These are phyloP conservation scores for Entophlyctis luteolus DNA, from an alignment of 192 early-diverging fungal genomes.

Conservation along the genomic window DNA sequence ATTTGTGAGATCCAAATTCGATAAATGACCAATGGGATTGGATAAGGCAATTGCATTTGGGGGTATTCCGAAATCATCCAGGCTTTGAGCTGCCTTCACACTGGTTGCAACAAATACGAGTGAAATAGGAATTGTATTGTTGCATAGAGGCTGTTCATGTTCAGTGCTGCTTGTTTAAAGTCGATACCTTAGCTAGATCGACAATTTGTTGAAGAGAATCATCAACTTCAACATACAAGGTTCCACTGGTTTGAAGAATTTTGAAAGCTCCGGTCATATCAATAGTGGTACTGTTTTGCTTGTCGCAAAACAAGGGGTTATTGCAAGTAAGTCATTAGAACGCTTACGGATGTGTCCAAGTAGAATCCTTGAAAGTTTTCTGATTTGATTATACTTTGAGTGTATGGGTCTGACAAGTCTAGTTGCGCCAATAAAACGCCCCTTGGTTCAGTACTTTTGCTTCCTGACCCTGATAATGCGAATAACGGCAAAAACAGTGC, in stretches of 20 bases:
- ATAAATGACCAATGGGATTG: not conserved
- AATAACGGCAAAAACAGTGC: not conserved
- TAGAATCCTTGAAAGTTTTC: constrained; percentile 15
- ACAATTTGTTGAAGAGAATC: not conserved
- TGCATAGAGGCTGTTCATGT: constrained; percentile 2
- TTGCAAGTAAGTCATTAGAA: not conserved
- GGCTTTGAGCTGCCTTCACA: not conserved
- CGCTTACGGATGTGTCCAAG: not conserved
- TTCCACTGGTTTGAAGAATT: not conserved
- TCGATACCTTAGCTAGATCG: constrained; percentile 7
- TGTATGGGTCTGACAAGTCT: not conserved
- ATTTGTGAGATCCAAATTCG: not conserved
- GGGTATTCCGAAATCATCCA: not conserved
- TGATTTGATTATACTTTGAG: not conserved
- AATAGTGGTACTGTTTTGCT: not conserved
- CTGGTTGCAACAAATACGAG: constrained; percentile 8
- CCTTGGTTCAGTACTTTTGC: not conserved
- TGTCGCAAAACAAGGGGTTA: not conserved
- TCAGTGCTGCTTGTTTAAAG: not conserved
- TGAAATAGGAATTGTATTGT: not conserved
- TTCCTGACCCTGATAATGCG: constrained; percentile 1
- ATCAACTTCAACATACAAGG: constrained; percentile 1
- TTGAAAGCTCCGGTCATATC: not conserved
- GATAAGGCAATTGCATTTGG: not conserved
- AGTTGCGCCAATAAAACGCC: not conserved